phyloP scores from a whole-genome alignment of 345 rosid genomes.

The Eucalyptus melliodora region DNA sequence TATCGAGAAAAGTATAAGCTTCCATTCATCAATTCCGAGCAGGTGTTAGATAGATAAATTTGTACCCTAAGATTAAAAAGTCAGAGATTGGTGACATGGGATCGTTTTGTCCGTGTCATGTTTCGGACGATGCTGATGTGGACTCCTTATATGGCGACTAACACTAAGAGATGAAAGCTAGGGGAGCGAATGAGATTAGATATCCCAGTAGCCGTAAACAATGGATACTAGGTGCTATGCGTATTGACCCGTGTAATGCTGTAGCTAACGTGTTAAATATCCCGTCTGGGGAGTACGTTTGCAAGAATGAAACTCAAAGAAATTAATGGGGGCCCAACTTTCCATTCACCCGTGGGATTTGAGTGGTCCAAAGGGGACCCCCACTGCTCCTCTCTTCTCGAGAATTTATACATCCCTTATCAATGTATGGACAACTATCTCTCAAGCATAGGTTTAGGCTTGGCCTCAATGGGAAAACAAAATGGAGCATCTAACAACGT shows the following conservation, averaged over 20 bases:
- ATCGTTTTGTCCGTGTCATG: not conserved
- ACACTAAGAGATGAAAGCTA: fast-evolving
- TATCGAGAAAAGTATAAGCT: not conserved
- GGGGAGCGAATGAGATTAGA: no score
- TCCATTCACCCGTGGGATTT: fast-evolving
- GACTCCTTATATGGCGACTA: not conserved
- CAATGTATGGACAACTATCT: no score
- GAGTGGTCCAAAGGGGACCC: fast-evolving
- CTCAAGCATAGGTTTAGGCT: fast-evolving
- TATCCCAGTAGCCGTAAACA: fast-evolving
- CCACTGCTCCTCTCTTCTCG: no score
- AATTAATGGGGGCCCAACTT: no score
- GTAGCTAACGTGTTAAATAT: fast-evolving
- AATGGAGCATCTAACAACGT: no score
- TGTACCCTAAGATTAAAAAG: not conserved
- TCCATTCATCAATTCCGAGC: not conserved
- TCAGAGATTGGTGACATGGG: not conserved
- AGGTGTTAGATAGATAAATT: not conserved
- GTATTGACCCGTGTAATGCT: fast-evolving
- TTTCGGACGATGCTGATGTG: not conserved
- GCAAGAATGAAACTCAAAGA: no score
- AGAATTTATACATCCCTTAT: no score
- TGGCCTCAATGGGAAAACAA: no score
- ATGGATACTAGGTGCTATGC: no score
- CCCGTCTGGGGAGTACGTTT: fast-evolving